Evolutionary conservation across 2,329 filamentous ascomycete species (phyloP), one percentile per base, ranked within the genome.

Genomic region (Lasiodiplodia sp.): DNA sequence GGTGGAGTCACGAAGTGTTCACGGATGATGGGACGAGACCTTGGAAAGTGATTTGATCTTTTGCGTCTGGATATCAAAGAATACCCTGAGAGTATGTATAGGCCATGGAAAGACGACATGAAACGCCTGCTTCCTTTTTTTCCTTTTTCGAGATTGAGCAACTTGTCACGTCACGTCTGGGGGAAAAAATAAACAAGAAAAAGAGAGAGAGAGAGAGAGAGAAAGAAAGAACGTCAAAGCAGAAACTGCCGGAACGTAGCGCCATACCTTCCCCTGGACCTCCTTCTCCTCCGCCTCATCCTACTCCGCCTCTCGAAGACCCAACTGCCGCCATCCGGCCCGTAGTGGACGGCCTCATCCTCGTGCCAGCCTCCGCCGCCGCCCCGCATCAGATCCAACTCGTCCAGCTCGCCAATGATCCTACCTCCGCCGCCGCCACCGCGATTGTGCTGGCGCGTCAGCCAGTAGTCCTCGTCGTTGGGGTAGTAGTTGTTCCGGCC

Each of bases 281-380:
- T 23, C 10, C 40, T 14, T 18, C 40, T 31, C 38, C 37, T 49
- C 25, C 58, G 23, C 38, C 58, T 63, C 38, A 37, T 60, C 38
- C 58, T 63, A 21, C 55, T 57, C 16, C 55, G 31, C 38, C 37
- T 10, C 57, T 60, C 57, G 21, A 60, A 14, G 23, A 60, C 21
- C 57, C 57, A 60, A 28, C 28, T 28, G 31, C 31, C 31, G 12
- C 57, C 23, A 28, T 60, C 57, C 57, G 56, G 38, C 14, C 38
- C 56, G 56, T 44, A 37, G n/a, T 23, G 18, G 7, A 11, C 18
- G 7, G 5, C 44, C n/a, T 47, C 44, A 21, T 47, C 44, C 44
- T 47, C 44, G 44, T 47, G 21, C 18, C n/a, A 47, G 2, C 44
- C 44, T 8, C 37, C 21, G 1, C 56, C 21, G 1, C 56, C 56